Percentiles rank a stretch among this genome's conserved stretches.
phyloP scores from a whole-genome alignment of 1,139 yeast genomes.

The Hanseniaspora sp. region DNA sequence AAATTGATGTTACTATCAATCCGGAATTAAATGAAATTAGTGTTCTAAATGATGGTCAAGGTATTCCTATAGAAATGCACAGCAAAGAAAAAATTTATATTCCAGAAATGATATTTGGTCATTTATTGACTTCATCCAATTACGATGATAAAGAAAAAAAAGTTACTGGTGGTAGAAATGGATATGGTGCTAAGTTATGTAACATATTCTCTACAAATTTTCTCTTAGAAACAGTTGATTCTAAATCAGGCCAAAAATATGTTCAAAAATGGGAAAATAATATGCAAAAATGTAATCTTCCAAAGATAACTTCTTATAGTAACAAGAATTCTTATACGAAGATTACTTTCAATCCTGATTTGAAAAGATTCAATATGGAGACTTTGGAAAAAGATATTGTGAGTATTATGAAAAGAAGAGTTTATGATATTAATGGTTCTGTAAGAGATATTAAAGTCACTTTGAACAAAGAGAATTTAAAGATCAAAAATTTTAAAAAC shows the following conservation, averaged over 20 bases:
- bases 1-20: constrained; percentile 68
- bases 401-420: constrained; percentile 83
- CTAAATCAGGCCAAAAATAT: constrained; percentile 49
- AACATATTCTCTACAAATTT: constrained; percentile 86
- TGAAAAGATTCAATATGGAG: constrained; percentile 73
- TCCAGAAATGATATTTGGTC: constrained; percentile 94
- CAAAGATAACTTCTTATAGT: constrained; percentile 50
- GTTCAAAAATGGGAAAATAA: constrained; percentile 78
- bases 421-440: constrained; percentile 90
- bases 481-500: constrained; percentile 63
- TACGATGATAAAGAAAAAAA: constrained; percentile 92
- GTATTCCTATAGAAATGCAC: constrained; percentile 92
- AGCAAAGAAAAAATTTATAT: constrained; percentile 83
- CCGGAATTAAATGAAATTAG: constrained; percentile 63
- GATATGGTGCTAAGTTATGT: constrained; percentile 94
- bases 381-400: constrained; percentile 68
- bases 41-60: constrained; percentile 86
- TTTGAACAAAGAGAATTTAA: constrained; percentile 63
- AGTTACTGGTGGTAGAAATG: constrained; percentile 98
- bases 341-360: constrained; percentile 81
- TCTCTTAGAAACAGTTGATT: constrained; percentile 80
- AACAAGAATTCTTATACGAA: constrained; percentile 63
- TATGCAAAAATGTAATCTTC: constrained; percentile 69
- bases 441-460: constrained; percentile 74
- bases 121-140: constrained; percentile 85